Percentiles rank a stretch among this genome's conserved stretches.
phyloP scores from a whole-genome alignment of 2,329 filamentous ascomycete genomes.

The Talaromyces islandicus region DNA sequence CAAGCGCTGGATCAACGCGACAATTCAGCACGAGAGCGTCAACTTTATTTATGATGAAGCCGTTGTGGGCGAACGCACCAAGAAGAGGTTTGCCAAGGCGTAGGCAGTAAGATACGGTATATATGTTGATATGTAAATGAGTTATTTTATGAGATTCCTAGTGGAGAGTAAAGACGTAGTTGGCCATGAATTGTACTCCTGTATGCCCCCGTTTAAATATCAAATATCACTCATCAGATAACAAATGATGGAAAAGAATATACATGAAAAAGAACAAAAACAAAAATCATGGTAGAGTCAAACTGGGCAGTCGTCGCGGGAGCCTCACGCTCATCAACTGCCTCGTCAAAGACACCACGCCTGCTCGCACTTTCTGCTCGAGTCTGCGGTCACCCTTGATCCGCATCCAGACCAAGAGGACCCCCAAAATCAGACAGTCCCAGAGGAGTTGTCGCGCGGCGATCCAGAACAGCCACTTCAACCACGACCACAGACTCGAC shows the following conservation, averaged over 20 bases:
- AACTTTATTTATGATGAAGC: conserved; percentile 56
- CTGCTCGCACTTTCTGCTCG: conserved; percentile 30
- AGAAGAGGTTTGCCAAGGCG: conserved; percentile 31
- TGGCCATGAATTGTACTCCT: neutral
- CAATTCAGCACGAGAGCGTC: conserved; percentile 60
- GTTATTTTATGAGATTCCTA: neutral
- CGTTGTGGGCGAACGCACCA: conserved; percentile 36
- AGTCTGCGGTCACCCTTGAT: conserved; percentile 37
- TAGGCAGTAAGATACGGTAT: neutral
- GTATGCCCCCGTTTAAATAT: neutral
- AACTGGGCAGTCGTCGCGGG: conserved; percentile 1
- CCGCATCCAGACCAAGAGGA: conserved; percentile 36
- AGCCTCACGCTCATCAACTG: conserved; percentile 15
- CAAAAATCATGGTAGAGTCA: neutral
- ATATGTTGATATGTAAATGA: neutral
- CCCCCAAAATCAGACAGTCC: conserved; percentile 54
- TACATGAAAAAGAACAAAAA: neutral
- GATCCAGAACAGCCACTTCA: conserved; percentile 64
- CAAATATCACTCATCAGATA: neutral
- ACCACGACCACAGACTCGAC: conserved; percentile 62
- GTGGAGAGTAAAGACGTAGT: neutral
- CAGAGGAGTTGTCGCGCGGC: conserved; percentile 66
- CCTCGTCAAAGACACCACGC: conserved; percentile 28
- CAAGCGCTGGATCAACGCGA: conserved; percentile 59
- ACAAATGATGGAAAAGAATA: neutral